Evolutionary conservation across 176 grass and related monocot species (phyloP).

Genomic region (Cenchrus purpureus): DNA sequence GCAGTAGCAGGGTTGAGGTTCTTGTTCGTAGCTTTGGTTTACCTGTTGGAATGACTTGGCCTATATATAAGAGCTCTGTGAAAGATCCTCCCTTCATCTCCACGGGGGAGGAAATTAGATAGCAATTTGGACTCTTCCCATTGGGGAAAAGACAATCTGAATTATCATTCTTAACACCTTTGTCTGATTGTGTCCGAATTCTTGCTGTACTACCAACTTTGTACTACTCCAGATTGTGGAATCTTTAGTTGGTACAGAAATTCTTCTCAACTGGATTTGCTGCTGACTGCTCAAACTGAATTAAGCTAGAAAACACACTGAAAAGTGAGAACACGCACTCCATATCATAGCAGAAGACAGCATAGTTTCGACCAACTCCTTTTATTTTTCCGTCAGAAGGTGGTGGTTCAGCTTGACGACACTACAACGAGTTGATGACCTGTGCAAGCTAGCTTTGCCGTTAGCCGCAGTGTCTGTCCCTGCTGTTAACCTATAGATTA

Average conservation of each 20-base stretch:
- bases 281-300: background rate
- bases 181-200: conserved; percentile 35
- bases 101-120: conserved; percentile 17
- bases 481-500: background rate
- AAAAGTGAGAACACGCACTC: background rate
- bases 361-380: background rate
- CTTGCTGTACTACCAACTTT: background rate
- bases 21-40: conserved; percentile 51
- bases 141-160: conserved; percentile 25
- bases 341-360: background rate
- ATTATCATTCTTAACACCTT: conserved; percentile 28
- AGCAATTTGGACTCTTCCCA: conserved; percentile 44
- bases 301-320: background rate
- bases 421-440: background rate
- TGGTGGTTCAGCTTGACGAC: background rate
- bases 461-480: background rate
- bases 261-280: background rate
- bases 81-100: conserved; percentile 42
- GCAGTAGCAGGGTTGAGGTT: background rate
- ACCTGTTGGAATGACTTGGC: conserved; percentile 39
- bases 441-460: background rate
- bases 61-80: conserved; percentile 27
- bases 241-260: background rate
- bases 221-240: background rate
- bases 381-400: background rate